Conservation (phyloP, 2,329 filamentous ascomycete genomes). For the Sporothrix curviconia region DNA sequence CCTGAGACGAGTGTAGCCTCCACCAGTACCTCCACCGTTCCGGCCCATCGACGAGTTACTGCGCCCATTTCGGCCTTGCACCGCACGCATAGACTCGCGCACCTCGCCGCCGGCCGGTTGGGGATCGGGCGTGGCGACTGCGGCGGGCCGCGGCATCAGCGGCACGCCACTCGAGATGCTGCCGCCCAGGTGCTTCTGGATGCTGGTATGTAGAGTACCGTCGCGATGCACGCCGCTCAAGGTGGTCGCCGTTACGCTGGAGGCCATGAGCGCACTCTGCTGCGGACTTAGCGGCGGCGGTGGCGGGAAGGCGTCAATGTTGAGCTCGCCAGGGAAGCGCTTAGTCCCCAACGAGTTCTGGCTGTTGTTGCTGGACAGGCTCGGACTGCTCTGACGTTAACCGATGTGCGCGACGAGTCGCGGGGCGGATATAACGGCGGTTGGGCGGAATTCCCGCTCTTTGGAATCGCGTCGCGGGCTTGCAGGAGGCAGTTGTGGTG, state of each 20-base stretch:
- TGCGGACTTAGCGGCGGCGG: conserved; percentile 70
- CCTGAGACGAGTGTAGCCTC: conserved; percentile 51
- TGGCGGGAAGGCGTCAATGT: conserved; percentile 61
- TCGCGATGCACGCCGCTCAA: conserved; percentile 86
- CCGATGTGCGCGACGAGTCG: conserved; percentile 46
- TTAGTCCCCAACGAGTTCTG: conserved; percentile 44
- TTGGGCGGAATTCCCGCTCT: too few relatives aligned
- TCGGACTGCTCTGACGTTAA: conserved; percentile 59
- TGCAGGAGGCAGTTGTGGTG: conserved; percentile 25
- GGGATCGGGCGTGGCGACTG: conserved; percentile 79
- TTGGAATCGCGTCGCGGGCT: conserved; percentile 20
- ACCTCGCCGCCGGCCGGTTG: conserved; percentile 74
- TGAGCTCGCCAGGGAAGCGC: conserved; percentile 41
- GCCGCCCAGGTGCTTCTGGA: conserved; percentile 83
- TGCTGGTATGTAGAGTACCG: conserved; percentile 95
- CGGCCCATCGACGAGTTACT: conserved; percentile 36
- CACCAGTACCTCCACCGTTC: conserved; percentile 21
- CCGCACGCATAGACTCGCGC: conserved; percentile 72
- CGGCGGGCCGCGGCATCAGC: conserved; percentile 75
- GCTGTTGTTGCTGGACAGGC: conserved; percentile 59
- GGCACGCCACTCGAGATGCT: conserved; percentile 70
- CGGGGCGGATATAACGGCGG: conserved; percentile 41
- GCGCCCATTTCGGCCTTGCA: conserved; percentile 50
- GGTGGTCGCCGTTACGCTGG: conserved; percentile 74
- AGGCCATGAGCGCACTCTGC: conserved; percentile 85